A percentile compares a stretch with the other conserved stretches of the same genome.
Conservation (phyloP, 768 basidiomycete genomes). For the Tubosaeta sp. region DNA sequence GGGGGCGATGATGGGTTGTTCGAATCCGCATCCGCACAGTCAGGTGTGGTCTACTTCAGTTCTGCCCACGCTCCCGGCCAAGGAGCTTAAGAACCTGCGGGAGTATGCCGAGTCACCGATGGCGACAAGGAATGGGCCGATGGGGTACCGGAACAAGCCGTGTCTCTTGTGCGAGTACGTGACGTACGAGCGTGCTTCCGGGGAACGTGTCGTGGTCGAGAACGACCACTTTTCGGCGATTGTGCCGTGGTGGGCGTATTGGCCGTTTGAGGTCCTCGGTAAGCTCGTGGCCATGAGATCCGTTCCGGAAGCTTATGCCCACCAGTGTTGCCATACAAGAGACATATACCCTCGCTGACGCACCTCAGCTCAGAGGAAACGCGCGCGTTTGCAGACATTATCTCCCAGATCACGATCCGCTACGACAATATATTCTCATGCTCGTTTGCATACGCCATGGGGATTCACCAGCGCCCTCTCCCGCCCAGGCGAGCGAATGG, state of each 20-base stretch:
- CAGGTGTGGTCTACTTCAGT: conserved; percentile 81
- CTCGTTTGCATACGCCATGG: conserved; percentile 94
- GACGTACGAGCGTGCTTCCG: conserved; percentile 52
- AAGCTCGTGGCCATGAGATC: conserved; percentile 8
- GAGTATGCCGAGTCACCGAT: conserved; percentile 40
- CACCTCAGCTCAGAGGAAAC: conserved; percentile 61
- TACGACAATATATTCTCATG: conserved; percentile 82
- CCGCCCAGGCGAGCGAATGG: conserved; percentile 35
- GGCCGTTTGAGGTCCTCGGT: conserved; percentile 88
- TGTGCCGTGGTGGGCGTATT: conserved; percentile 94
- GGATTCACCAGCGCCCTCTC: conserved; percentile 80
- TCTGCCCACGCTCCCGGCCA: conserved; percentile 65
- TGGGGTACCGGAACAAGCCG: conserved; percentile 51
- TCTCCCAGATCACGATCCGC: conserved; percentile 58
- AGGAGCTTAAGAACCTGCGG: conserved; percentile 57
- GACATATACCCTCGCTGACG: conserved; percentile 72
- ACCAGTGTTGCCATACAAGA: conserved; percentile 68
- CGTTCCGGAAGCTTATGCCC: conserved; percentile 1
- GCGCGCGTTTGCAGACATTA: conserved; percentile 57
- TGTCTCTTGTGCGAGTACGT: conserved; percentile 82
- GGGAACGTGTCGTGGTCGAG: conserved; percentile 61
- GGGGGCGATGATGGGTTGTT: conserved; percentile 92
- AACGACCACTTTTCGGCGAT: conserved; percentile 79
- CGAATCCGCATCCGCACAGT: conserved; percentile 91
- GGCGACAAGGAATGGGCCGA: conserved; percentile 43